Percentiles rank a stretch among this genome's conserved stretches.
Evolutionary conservation across 2,329 filamentous ascomycete species (phyloP).

Genomic region (Neopestalotiopsis sp.): DNA sequence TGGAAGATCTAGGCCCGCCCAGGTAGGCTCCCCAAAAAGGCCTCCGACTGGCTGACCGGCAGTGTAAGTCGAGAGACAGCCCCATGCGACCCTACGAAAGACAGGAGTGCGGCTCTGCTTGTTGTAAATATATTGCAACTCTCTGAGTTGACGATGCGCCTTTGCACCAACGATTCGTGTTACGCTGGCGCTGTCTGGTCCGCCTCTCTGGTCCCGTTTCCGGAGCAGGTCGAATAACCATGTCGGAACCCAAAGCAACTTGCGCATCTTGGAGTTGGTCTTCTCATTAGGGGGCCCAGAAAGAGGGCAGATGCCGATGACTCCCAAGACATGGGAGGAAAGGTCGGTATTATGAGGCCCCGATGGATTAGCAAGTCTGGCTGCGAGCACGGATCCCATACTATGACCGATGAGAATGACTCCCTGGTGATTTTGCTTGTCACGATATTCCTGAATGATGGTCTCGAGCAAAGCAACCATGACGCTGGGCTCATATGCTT

Average conservation of each 20-base stretch:
- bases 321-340: slow-evolving; percentile 70
- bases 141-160: slow-evolving; percentile 38
- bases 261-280: slow-evolving; percentile 55
- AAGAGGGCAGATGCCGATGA: slow-evolving; percentile 83
- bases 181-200: slow-evolving; percentile 78
- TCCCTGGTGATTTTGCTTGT: slow-evolving; percentile 74
- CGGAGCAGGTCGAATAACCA: slow-evolving; percentile 79
- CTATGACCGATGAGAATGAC: slow-evolving; percentile 87
- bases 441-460: slow-evolving; percentile 76
- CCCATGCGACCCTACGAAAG: slow-evolving; percentile 81
- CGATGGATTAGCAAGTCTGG: slow-evolving; percentile 65
- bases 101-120: slow-evolving; percentile 81
- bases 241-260: slow-evolving; percentile 71
- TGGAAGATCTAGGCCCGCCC: slow-evolving; percentile 75
- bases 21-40: slow-evolving; percentile 71
- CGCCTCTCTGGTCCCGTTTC: slow-evolving; percentile 78
- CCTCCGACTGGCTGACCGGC: slow-evolving; percentile 62
- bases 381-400: slow-evolving; percentile 82
- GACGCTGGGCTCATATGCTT: slow-evolving; percentile 79
- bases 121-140: slow-evolving; percentile 60
- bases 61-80: slow-evolving; percentile 67
- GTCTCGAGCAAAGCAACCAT: slow-evolving; percentile 76
- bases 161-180: slow-evolving; percentile 73
- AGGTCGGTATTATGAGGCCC: slow-evolving; percentile 54
- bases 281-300: slow-evolving; percentile 65